Base-by-base conservation (phyloP, 2,329 filamentous ascomycete species). In the Hypoxylon rubiginosum region DNA sequence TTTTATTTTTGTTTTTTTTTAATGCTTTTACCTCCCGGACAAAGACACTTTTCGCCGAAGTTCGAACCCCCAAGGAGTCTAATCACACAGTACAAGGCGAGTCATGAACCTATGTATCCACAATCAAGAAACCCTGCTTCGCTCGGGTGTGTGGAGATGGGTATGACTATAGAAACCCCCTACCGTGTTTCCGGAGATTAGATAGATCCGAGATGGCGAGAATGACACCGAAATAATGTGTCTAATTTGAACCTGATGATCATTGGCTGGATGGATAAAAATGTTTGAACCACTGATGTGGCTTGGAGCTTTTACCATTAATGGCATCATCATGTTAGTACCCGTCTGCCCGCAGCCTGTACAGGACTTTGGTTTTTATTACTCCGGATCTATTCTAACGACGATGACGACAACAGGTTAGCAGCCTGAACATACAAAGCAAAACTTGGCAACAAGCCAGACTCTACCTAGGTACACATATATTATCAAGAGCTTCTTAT, bases 131-230 rank as follows among this genome's bases (percentile, higher is more conserved):
- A 60, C 58, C 55, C 62, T 62, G 61, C 60, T 55, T 59, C 48
- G 54, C 51, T 32, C 24, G 55, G 58, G 39, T 50, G 26, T 62
- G 63, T 66, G 59, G 64, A 58, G 57, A 67, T 34, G 41, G 61
- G 52, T 55, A 55, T n/a, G 2, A 21, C 52, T 67, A 67, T 32
- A 13, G 0, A 7, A 2, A 67, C 68, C 4, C 66, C 68, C 50
- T 26, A 49, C 56, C 59, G 64, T 67, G 11, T 3, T 3, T 13
- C 39, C 13, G 68, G 68, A 67, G 60, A 15, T 71, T 63, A 45
- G 1, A 6, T 63, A 69, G 17, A 41, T 54, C 68, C 68, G 66
- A 63, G 28, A 54, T 9, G 11, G 55, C 66, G 59, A 51, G 13
- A 58, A 53, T 21, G 48, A 49, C 68, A 24, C 66, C 59, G 19